A percentile compares a stretch with the other conserved stretches of the same genome.
Evolutionary conservation across 1,139 yeast species (phyloP).

Genomic region (Debaryomycetaceae sp.): DNA sequence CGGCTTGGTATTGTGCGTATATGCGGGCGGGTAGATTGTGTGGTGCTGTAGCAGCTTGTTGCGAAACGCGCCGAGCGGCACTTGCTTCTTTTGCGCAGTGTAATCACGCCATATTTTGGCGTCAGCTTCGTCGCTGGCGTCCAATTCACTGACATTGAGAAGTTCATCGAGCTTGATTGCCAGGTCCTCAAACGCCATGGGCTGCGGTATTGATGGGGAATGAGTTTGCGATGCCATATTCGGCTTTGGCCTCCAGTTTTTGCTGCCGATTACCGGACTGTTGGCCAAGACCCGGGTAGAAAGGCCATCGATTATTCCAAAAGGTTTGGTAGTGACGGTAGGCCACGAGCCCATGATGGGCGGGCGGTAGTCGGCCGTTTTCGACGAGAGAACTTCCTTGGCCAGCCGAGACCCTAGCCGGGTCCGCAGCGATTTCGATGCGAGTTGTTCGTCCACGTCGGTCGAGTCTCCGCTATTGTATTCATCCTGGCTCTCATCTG

Average conservation of each 20-base stretch:
- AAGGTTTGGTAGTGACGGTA: slow-evolving; percentile 67
- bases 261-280: slow-evolving; percentile 7
- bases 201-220: too few relatives aligned
- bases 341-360: slow-evolving; percentile 92
- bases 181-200: slow-evolving; percentile 34
- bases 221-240: slow-evolving; percentile 1
- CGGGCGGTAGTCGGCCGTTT: slow-evolving; percentile 76
- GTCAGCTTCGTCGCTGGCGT: slow-evolving; percentile 59
- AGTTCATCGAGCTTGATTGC: slow-evolving; percentile 78
- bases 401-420: slow-evolving; percentile 64
- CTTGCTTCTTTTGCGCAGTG: slow-evolving; percentile 40
- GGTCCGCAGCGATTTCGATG: slow-evolving; percentile 46
- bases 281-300: slow-evolving; percentile 62
- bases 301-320: slow-evolving; percentile 88
- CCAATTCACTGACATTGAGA: slow-evolving; percentile 79
- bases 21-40: slow-evolving; percentile 12
- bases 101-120: slow-evolving; percentile 43
- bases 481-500: slow-evolving; percentile 9
- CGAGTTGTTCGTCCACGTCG: slow-evolving; percentile 74
- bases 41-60: slow-evolving; percentile 51
- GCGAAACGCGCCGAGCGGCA: slow-evolving; percentile 83
- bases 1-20: slow-evolving; percentile 13
- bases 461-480: slow-evolving; percentile 73
- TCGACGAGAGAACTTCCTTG: slow-evolving; percentile 80
- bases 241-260: slow-evolving; percentile 5